A percentile compares a stretch with the other conserved stretches of the same genome.
These are phyloP conservation scores for Misopates orontium DNA, from an alignment of 257 asterid genomes.

Conservation along the genomic window DNA sequence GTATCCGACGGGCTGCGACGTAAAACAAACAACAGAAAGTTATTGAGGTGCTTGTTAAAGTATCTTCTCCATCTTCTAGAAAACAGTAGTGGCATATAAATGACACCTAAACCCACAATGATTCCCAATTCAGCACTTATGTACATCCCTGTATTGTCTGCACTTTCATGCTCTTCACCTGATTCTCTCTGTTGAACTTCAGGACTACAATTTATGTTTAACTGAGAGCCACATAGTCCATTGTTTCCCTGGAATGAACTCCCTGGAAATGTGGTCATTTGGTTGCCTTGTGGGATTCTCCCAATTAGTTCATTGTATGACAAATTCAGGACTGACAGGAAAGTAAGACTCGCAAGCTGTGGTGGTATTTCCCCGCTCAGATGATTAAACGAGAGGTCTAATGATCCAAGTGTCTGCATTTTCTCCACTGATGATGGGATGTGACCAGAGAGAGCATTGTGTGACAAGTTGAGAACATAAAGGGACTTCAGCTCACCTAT, in stretches of 20 bases:
- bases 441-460: slow-evolving; percentile 36
- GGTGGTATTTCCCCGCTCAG: slow-evolving; percentile 37
- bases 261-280: slow-evolving; percentile 31
- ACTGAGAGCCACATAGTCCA: slow-evolving; percentile 23
- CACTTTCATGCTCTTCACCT: background rate
- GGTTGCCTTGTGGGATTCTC: too few relatives aligned
- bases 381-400: slow-evolving; percentile 39
- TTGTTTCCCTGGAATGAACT: slow-evolving; percentile 31
- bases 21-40: too few relatives aligned
- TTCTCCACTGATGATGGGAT: slow-evolving; percentile 39
- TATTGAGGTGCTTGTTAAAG: background rate
- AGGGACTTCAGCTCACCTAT: too few relatives aligned
- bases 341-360: slow-evolving; percentile 33
- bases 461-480: slow-evolving; percentile 48
- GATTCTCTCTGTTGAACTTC: background rate
- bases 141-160: background rate
- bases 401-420: too few relatives aligned
- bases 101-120: background rate
- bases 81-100: background rate
- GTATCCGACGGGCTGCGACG: too few relatives aligned
- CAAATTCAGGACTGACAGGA: slow-evolving; percentile 37
- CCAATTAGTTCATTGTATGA: slow-evolving; percentile 39
- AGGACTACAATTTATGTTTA: slow-evolving; percentile 15
- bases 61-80: background rate
- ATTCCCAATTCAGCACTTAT: slow-evolving; percentile 5